Percentiles rank a stretch among this genome's conserved stretches.
These are phyloP conservation scores for Trichomonascaceae sp. DNA, from an alignment of 1,139 yeast species.

Conservation along the genomic window DNA sequence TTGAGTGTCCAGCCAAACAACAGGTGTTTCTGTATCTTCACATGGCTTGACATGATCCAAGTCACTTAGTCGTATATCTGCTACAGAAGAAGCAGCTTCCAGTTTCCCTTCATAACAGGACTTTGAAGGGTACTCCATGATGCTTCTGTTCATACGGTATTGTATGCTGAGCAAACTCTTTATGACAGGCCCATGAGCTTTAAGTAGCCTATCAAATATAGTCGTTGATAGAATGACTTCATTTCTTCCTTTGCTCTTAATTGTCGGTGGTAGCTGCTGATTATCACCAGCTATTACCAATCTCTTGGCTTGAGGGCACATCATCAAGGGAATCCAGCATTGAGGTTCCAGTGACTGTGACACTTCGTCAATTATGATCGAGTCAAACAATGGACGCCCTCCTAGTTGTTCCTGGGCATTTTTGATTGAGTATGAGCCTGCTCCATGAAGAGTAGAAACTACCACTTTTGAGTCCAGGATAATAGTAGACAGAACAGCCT, in stretches of 20 bases:
- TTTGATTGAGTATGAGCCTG: slow-evolving; percentile 64
- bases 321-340: slow-evolving; percentile 90
- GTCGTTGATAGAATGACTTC: slow-evolving; percentile 50
- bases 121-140: slow-evolving; percentile 74
- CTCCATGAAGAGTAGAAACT: slow-evolving; percentile 80
- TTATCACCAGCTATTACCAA: slow-evolving; percentile 63
- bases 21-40: slow-evolving; percentile 41
- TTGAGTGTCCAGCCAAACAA: slow-evolving; percentile 87
- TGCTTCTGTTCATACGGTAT: slow-evolving; percentile 75
- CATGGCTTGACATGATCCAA: slow-evolving; percentile 44
- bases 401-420: slow-evolving; percentile 31
- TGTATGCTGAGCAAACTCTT: slow-evolving; percentile 61
- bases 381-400: slow-evolving; percentile 51
- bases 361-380: slow-evolving; percentile 89
- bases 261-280: slow-evolving; percentile 62
- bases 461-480: slow-evolving; percentile 62
- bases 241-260: slow-evolving; percentile 29
- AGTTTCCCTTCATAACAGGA: slow-evolving; percentile 59
- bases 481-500: slow-evolving; percentile 54
- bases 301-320: slow-evolving; percentile 52
- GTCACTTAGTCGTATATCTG: slow-evolving; percentile 48
- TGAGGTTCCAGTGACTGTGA: slow-evolving; percentile 93
- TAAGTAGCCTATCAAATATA: slow-evolving; percentile 70
- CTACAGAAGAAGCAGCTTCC: slow-evolving; percentile 57
- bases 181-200: slow-evolving; percentile 44